A percentile compares a stretch with the other conserved stretches of the same genome.
These are phyloP conservation scores for Artemisia tridentata DNA, from an alignment of 129 eudicot genomes.

Conservation along the genomic window DNA sequence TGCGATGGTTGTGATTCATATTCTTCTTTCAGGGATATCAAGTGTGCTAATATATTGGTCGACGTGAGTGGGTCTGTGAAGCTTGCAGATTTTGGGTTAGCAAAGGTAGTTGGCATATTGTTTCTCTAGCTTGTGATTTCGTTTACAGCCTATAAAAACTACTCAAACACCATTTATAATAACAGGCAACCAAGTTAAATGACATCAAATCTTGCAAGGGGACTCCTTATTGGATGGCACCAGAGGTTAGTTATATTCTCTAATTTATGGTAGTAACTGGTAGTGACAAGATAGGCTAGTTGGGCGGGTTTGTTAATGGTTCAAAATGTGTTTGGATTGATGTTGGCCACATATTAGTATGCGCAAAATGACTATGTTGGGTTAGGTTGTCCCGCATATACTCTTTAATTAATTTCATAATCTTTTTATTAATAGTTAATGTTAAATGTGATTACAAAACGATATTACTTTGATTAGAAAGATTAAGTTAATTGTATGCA, in stretches of 20 bases:
- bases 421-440: neutral
- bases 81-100: constrained; percentile 98
- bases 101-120: constrained; percentile 56
- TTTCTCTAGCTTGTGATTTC: neutral
- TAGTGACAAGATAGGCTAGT: neutral
- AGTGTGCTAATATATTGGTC: constrained; percentile 93
- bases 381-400: neutral
- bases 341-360: neutral
- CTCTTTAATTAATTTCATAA: neutral
- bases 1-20: neutral
- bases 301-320: neutral
- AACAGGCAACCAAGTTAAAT: constrained; percentile 65
- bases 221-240: constrained; percentile 96
- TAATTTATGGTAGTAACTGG: constrained; percentile 2
- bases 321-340: neutral
- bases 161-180: constrained; percentile 11
- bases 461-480: neutral
- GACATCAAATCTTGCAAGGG: constrained; percentile 94
- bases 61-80: constrained; percentile 74
- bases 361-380: neutral
- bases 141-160: constrained; percentile 12
- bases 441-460: neutral
- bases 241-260: constrained; percentile 59
- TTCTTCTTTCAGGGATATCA: constrained; percentile 74
- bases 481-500: too few species aligned